Evolutionary conservation across 2,329 filamentous ascomycete genomes (phyloP), one percentile per base, ranked within the genome.

Genomic region (Pseudogymnoascus sp.): DNA sequence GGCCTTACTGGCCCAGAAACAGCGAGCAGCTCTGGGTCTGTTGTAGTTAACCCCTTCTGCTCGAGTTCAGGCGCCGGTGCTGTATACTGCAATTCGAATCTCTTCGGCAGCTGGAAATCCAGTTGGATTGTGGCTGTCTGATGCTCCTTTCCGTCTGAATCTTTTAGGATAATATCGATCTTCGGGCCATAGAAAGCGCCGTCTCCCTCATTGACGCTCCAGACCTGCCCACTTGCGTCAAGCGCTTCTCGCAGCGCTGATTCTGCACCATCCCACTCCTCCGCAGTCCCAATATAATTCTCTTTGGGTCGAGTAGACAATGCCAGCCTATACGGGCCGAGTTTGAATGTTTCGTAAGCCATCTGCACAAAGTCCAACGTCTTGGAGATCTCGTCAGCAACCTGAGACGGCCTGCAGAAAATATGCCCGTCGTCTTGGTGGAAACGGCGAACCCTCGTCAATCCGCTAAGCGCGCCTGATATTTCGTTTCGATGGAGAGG

Each of bases 371-470:
- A 93, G 37, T 87, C 84, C 53, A 95, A 76, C 1, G 89, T 91
- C 65, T 83, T 83, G 62, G 82, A 81, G 63, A 95, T 93, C 75
- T 95, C 90, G 2, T 83, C 78, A 67, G 86, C 80, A 64, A 93
- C 90, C 74, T 95, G 90, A 56, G 82, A 80, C 5, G 89, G 89
- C 1, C 89, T 85, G 74, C 91, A 96, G 75, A 96, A 96, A 66
- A 96, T 95, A 75, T 96, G 91, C 5, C 89, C 90, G 72, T 96
- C 91, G 73, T 96, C 92, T 73, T 96, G 92, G 75, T 95, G 90
- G 75, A 96, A 96, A 19, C 91, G 84, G 35, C 91, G 84, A 60
- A 96, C 90, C 64, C 92, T 85, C 2, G 91, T 96, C 64, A 96
- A 78, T 12, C 91, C 92, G 59, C 87, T 91, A 60, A 96, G 77